These are phyloP conservation scores for Ustilago curta DNA, from an alignment of 1,284 basidiomycete species.

Conservation along the genomic window DNA sequence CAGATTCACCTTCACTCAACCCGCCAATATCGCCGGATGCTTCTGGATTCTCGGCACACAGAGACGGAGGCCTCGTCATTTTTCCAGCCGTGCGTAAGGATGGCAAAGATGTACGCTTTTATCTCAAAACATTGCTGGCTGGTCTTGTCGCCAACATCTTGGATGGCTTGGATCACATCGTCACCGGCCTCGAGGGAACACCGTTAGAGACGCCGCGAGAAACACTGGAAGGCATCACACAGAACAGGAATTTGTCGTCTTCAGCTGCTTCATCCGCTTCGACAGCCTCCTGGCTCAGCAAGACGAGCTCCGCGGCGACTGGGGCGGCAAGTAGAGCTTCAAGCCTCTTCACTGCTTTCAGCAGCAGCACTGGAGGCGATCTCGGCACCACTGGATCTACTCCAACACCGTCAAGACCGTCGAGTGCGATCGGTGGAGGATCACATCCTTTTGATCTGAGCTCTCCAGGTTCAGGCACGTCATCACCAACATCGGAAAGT, in stretches of 20 bases:
- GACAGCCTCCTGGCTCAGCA: slow-evolving; percentile 31
- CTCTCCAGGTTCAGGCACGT: slow-evolving; percentile 16
- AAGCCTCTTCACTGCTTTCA: slow-evolving; percentile 51
- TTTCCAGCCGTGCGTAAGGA: slow-evolving; percentile 66
- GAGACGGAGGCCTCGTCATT: slow-evolving; percentile 59
- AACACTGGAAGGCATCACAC: slow-evolving; percentile 57
- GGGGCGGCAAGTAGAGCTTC: slow-evolving; percentile 49
- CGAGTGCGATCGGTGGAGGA: slow-evolving; percentile 46
- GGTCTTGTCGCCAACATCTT: slow-evolving; percentile 60
- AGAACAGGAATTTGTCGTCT: slow-evolving; percentile 13
- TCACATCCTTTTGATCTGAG: slow-evolving; percentile 38
- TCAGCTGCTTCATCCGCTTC: slow-evolving; percentile 14
- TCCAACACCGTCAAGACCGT: slow-evolving; percentile 27
- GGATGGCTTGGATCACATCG: slow-evolving; percentile 58
- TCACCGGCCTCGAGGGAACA: slow-evolving; percentile 57
- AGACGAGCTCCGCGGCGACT: slow-evolving; percentile 23
- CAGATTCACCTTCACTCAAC: slow-evolving; percentile 1
- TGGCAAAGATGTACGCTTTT: slow-evolving; percentile 65
- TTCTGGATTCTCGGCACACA: slow-evolving; percentile 56
- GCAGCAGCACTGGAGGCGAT: slow-evolving; percentile 18
- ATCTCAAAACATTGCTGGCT: slow-evolving; percentile 63
- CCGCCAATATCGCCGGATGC: slow-evolving; percentile 16
- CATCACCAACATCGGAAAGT: slow-evolving; percentile 37
- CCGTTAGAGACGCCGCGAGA: slow-evolving; percentile 67
- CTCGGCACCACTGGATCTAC: slow-evolving; percentile 15